Evolutionary conservation across 257 asterid genomes (phyloP), one percentile per base, ranked within the genome.

Genomic region (Oldenlandia corymbosa): DNA sequence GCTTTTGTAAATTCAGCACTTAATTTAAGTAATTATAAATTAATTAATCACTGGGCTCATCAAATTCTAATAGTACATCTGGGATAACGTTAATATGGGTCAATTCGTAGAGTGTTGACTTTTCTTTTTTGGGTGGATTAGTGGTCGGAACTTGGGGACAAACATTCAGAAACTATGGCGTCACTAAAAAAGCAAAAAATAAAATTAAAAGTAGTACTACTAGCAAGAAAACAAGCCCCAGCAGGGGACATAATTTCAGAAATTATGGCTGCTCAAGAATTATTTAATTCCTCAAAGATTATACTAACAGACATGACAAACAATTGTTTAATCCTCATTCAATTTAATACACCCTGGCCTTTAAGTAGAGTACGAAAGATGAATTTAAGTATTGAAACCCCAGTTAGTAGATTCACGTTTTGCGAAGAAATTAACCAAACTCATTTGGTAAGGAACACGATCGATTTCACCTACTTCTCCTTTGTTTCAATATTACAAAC

Each of bases 111-210:
- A 45, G 60, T 21, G 66, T 48, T 47, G 72, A 58, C 60, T 49
- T 67, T 28, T 13, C 39, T 3, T 4, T 34, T 34, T 34, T 34
- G 6, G 4, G 18, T 10, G 37, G 8, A 28, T 58, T 46, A 34
- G 51, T 47, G 50, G 60, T 18, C 48, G 21, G 62, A n/a, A 69
- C 24, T 43, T 49, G 68, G 49, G n/a, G 73, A 68, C 73, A 60
- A 26, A 60, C 24, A 50, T 60, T 50, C 73, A 60, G 20, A 68
- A 36, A 60, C 43, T 60, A 50, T 68, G 62, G 73, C 51, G 13
- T 21, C 34, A 26, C 30, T 10, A 34, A 42, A 27, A 10, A 34
- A 34, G 39, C n/a, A 60, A n/a, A 16, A 10, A 6, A 65, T n/a
- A n/a, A 34, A 34, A 34, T 3, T 34, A 34, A 3, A 34, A 34